A percentile compares a stretch with the other conserved stretches of the same genome.
Conservation (phyloP, 345 rosid genomes). For the Gossypium herbaceum region DNA sequence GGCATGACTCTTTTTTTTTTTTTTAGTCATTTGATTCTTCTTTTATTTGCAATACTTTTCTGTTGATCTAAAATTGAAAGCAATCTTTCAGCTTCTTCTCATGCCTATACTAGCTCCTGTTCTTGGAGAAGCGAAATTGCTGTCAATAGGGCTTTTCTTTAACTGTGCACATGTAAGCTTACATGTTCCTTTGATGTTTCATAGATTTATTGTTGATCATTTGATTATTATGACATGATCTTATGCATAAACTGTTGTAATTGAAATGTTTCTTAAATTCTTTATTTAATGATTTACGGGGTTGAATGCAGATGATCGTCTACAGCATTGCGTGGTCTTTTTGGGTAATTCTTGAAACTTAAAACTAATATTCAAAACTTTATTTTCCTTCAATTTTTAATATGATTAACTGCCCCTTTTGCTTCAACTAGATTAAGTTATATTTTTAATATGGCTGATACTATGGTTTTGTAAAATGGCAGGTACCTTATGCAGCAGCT, state of each 20-base stretch:
- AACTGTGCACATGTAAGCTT: conserved; percentile 60
- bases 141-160: conserved; percentile 74
- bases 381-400: background rate
- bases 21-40: background rate
- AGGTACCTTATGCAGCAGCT: conserved; percentile 88
- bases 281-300: conserved; percentile 5
- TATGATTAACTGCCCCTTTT: background rate
- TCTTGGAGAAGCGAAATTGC: conserved; percentile 71
- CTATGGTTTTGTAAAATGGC: conserved; percentile 10
- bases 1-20: conserved; percentile 32
- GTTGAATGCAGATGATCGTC: conserved; percentile 61
- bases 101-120: conserved; percentile 71
- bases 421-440: background rate
- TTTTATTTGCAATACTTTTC: conserved; percentile 1
- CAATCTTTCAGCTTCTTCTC: conserved; percentile 53
- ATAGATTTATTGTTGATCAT: background rate
- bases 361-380: background rate
- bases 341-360: conserved; percentile 51
- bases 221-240: background rate
- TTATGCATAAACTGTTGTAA: background rate
- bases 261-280: background rate
- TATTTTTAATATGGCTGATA: conserved; percentile 20
- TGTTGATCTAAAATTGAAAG: conserved; percentile 16
- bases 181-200: background rate
- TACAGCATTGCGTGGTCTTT: conserved; percentile 78